Evolutionary conservation across 2,329 filamentous ascomycete species (phyloP).

Genomic region (Cytospora piceicola): DNA sequence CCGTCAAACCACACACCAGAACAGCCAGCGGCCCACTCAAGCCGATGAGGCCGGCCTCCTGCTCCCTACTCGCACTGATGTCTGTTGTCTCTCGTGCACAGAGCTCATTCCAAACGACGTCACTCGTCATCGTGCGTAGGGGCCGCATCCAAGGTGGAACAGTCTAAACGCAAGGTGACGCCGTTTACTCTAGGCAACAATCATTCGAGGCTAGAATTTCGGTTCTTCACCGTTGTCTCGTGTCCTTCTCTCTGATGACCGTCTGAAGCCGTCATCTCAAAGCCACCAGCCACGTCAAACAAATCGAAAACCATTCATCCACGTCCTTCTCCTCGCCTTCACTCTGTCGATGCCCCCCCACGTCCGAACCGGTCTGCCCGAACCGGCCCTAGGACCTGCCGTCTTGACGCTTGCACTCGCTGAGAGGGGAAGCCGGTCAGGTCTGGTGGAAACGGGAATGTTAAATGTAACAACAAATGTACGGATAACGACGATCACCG

Average conservation of each 20-base stretch:
- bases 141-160: slow-evolving; percentile 11
- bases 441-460: slow-evolving; percentile 8
- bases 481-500: slow-evolving; percentile 10
- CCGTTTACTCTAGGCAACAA: slow-evolving; percentile 7
- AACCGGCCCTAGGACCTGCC: background rate
- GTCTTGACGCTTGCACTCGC: background rate
- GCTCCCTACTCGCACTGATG: background rate
- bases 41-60: background rate
- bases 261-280: background rate
- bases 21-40: background rate
- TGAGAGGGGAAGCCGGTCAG: slow-evolving; percentile 2
- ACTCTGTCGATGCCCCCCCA: background rate
- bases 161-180: slow-evolving; percentile 1
- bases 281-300: slow-evolving; percentile 8
- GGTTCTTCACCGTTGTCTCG: slow-evolving; percentile 1
- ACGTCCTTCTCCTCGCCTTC: background rate
- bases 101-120: background rate
- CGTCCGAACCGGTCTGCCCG: background rate
- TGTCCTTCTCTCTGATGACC: background rate
- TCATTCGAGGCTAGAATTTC: background rate
- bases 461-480: slow-evolving; percentile 2
- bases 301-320: background rate
- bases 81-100: background rate
- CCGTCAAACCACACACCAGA: background rate
- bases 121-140: slow-evolving; percentile 12